Evolutionary conservation across 1,284 basidiomycete genomes (phyloP).

Genomic region (Irpex lacteus): DNA sequence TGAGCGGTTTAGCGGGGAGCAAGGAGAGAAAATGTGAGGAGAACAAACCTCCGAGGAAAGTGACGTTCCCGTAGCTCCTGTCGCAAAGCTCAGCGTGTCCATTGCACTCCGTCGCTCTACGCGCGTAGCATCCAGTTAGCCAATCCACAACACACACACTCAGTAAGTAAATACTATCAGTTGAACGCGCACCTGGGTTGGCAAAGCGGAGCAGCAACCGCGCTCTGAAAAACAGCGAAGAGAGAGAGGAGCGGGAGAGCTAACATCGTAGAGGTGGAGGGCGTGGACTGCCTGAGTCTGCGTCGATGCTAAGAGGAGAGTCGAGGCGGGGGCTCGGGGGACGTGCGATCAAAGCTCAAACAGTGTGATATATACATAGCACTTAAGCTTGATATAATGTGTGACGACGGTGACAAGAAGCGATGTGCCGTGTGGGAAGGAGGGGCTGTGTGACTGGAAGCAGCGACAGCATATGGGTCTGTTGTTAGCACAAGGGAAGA

Average conservation of each 20-base stretch:
- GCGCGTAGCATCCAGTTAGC: too few relatives aligned
- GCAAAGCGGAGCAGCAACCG: neutral
- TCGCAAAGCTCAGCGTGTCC: conserved; percentile 57
- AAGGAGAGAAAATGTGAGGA: too few relatives aligned
- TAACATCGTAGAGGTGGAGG: neutral
- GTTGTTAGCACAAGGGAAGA: neutral
- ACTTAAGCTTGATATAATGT: too few relatives aligned
- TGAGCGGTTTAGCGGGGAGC: too few relatives aligned
- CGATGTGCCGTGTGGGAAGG: too few relatives aligned
- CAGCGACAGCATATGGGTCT: neutral
- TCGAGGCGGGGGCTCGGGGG: neutral
- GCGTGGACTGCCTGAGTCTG: neutral
- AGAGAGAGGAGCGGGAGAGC: neutral
- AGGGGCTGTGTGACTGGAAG: too few relatives aligned
- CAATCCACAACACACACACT: too few relatives aligned
- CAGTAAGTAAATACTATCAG: neutral
- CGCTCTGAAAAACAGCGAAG: neutral
- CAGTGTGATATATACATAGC: too few relatives aligned
- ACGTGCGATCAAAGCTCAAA: neutral
- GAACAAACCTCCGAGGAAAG: conserved; percentile 60
- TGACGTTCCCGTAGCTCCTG: conserved; percentile 57
- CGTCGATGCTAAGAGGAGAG: neutral
- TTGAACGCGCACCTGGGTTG: neutral
- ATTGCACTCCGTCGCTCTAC: conserved; percentile 38
- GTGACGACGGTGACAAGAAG: too few relatives aligned